A percentile compares a stretch with the other conserved stretches of the same genome.
phyloP scores from a whole-genome alignment of 2,329 filamentous ascomycete genomes.

The Cladorrhinum sp. region DNA sequence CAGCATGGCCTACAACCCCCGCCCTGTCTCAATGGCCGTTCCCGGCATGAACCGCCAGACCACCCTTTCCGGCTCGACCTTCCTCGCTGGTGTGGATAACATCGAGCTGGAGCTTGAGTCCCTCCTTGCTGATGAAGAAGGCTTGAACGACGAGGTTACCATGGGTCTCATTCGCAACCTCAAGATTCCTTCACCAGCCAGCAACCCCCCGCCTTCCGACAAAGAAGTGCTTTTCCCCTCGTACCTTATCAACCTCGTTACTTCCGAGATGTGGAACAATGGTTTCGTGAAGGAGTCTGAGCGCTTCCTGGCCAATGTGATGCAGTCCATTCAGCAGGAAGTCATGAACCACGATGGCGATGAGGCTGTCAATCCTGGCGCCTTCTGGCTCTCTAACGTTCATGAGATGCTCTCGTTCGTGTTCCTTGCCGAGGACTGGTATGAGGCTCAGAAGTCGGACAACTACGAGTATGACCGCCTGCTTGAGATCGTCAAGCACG shows the following conservation, averaged over 20 bases:
- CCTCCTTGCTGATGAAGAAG: conserved; percentile 90
- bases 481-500: conserved; percentile 98
- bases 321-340: conserved; percentile 99
- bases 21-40: conserved; percentile 94
- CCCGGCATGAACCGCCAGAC: conserved; percentile 60
- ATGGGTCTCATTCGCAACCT: conserved; percentile 94
- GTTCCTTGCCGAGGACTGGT: conserved; percentile 98
- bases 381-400: conserved; percentile 98
- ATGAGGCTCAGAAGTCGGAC: conserved; percentile 97
- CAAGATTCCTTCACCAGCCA: conserved; percentile 87
- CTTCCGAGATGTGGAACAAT: conserved; percentile 99
- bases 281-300: conserved; percentile 99
- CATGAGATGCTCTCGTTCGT: conserved; percentile 99
- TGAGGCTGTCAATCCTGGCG: conserved; percentile 92
- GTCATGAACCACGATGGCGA: conserved; percentile 99
- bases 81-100: conserved; percentile 78
- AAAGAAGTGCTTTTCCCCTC: conserved; percentile 99
- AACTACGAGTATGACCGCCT: conserved; percentile 98
- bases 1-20: conserved; percentile 88
- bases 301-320: conserved; percentile 96
- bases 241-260: conserved; percentile 98
- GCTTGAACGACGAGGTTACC: conserved; percentile 93
- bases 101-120: conserved; percentile 94
- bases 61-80: conserved; percentile 67
- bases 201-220: conserved; percentile 86